phyloP scores from a whole-genome alignment of 192 early-diverging fungal species.

The Umbelopsis ramanniana region DNA sequence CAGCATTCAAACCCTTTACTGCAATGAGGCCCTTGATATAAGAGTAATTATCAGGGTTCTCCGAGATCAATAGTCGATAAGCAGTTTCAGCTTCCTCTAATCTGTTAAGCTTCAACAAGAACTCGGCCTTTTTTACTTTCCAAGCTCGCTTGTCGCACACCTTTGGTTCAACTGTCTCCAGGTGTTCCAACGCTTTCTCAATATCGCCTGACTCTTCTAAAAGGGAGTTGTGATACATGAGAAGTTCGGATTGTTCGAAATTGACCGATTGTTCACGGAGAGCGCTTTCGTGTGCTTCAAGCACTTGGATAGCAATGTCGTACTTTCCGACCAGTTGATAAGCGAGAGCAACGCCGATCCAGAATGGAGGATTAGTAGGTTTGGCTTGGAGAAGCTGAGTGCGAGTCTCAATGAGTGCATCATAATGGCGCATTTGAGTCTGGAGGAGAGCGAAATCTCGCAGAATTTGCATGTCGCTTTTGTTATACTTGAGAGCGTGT shows the following conservation, averaged over 20 bases:
- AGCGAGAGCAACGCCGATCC: constrained; percentile 85
- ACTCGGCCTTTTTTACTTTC: constrained; percentile 77
- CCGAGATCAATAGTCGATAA: constrained; percentile 75
- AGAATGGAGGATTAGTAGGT: constrained; percentile 72
- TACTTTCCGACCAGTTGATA: constrained; percentile 81
- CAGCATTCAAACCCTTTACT: constrained; percentile 52
- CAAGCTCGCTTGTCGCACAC: constrained; percentile 76
- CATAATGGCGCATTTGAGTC: constrained; percentile 86
- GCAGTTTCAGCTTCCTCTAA: constrained; percentile 73
- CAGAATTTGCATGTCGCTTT: constrained; percentile 92
- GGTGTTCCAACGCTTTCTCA: constrained; percentile 74
- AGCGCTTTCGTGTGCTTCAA: constrained; percentile 70
- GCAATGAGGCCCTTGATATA: constrained; percentile 73
- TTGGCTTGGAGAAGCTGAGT: constrained; percentile 69
- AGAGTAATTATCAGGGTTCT: constrained; percentile 79
- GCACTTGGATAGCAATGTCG: constrained; percentile 74
- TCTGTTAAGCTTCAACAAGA: constrained; percentile 68
- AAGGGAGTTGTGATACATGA: constrained; percentile 86
- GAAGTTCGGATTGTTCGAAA: constrained; percentile 81
- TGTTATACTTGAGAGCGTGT: constrained; percentile 73
- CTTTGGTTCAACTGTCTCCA: constrained; percentile 73
- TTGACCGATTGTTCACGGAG: constrained; percentile 43
- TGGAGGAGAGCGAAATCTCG: constrained; percentile 88
- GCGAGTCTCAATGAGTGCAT: constrained; percentile 77
- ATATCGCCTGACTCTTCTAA: constrained; percentile 84